A percentile compares a stretch with the other conserved stretches of the same genome.
Evolutionary conservation across 805 yeast genomes (phyloP).

Genomic region (Suhomyces sp.): DNA sequence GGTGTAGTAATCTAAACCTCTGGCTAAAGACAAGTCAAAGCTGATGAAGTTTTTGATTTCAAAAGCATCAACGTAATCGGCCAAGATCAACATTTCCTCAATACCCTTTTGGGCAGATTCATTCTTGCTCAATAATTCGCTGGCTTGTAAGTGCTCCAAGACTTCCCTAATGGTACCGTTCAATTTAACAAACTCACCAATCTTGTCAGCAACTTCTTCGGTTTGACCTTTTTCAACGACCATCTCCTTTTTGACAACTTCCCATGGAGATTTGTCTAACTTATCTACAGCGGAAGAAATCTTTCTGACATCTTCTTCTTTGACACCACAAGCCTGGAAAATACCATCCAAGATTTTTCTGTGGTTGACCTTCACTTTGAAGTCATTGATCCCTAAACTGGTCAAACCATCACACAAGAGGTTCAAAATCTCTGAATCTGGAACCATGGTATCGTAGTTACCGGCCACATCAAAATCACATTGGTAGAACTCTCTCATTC

Average conservation of each 20-base stretch:
- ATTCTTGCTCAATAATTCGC: constrained; percentile 59
- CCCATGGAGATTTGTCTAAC: constrained; percentile 95
- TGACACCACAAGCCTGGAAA: constrained; percentile 92
- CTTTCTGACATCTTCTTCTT: constrained; percentile 89
- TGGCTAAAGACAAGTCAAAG: constrained; percentile 91
- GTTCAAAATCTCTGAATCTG: constrained; percentile 88
- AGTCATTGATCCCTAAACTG: constrained; percentile 80
- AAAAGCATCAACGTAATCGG: constrained; percentile 80
- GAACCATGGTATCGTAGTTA: constrained; percentile 86
- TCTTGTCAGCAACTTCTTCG: constrained; percentile 88
- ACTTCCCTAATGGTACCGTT: constrained; percentile 73
- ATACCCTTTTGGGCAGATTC: constrained; percentile 79
- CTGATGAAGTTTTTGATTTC: constrained; percentile 66
- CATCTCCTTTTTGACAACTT: constrained; percentile 88
- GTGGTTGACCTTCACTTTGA: constrained; percentile 91
- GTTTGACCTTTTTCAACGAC: constrained; percentile 85
- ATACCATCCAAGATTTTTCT: constrained; percentile 95
- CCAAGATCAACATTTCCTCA: constrained; percentile 71
- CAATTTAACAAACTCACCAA: constrained; percentile 87
- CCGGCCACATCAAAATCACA: constrained; percentile 99
- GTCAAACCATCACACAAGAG: constrained; percentile 82
- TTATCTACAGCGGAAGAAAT: constrained; percentile 96
- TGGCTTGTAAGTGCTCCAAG: constrained; percentile 52
- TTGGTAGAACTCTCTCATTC: constrained; percentile 99
- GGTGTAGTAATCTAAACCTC: constrained; percentile 97